These are phyloP conservation scores for Schizophyllum amplum DNA, from an alignment of 1,284 basidiomycete species.

Conservation along the genomic window DNA sequence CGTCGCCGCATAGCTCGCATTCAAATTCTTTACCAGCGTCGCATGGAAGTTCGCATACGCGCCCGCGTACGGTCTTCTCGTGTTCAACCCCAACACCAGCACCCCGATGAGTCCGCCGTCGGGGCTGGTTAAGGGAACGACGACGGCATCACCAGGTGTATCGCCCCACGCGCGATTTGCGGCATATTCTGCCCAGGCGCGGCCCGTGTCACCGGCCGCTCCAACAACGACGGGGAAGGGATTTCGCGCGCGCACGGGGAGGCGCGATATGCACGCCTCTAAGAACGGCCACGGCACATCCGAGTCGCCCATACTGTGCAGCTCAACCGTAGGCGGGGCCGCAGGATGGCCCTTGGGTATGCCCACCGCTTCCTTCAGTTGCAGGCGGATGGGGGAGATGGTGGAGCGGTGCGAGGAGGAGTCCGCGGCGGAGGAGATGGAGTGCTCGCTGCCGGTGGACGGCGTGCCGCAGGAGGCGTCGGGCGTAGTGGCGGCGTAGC, in stretches of 20 bases:
- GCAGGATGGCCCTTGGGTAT: not conserved
- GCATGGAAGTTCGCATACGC: constrained; percentile 16
- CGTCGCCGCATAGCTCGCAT: constrained; percentile 12
- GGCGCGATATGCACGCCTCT: not conserved
- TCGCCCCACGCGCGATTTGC: constrained; percentile 17
- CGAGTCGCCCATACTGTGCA: not conserved
- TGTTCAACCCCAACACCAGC: constrained; percentile 17
- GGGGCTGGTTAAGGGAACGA: constrained; percentile 16
- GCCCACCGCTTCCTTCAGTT: not conserved
- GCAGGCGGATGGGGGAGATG: constrained; percentile 9
- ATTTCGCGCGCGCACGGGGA: not conserved
- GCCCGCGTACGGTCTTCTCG: constrained; percentile 16
- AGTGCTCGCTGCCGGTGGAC: not conserved
- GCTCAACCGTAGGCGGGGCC: not conserved
- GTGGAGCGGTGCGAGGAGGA: constrained; percentile 2
- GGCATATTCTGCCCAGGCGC: not conserved
- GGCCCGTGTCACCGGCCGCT: not conserved
- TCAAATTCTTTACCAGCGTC: constrained; percentile 11
- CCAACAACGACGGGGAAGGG: not conserved
- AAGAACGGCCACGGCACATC: not conserved
- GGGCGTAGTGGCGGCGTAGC: not conserved
- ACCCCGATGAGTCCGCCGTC: constrained; percentile 13
- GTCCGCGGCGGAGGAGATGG: not conserved
- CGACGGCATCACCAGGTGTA: constrained; percentile 14
- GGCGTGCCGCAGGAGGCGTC: not conserved